A percentile compares a stretch with the other conserved stretches of the same genome.
These are phyloP conservation scores for Phytophthora pseudosyringae DNA, from an alignment of 352 stramenopile species.

Conservation along the genomic window DNA sequence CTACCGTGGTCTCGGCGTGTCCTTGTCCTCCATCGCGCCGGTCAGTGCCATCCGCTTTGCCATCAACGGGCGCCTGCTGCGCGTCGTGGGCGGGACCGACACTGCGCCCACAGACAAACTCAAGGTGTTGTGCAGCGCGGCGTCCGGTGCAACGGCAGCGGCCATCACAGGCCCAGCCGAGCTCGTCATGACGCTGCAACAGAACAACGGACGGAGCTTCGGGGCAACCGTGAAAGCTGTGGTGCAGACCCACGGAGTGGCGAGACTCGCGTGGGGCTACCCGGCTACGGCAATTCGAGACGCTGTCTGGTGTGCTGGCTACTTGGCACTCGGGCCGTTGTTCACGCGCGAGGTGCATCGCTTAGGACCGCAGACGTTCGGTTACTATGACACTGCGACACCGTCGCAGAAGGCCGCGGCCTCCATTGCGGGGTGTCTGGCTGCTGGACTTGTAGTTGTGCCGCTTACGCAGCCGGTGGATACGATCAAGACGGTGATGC, in stretches of 20 bases:
- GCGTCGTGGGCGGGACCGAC: slow-evolving; percentile 32
- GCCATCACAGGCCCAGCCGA: slow-evolving; percentile 71
- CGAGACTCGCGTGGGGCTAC: slow-evolving; percentile 63
- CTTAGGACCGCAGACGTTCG: slow-evolving; percentile 59
- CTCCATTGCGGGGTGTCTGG: slow-evolving; percentile 63
- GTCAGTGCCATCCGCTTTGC: slow-evolving; percentile 83
- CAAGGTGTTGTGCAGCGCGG: slow-evolving; percentile 64
- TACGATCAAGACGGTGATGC: slow-evolving; percentile 88
- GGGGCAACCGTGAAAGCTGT: slow-evolving; percentile 61
- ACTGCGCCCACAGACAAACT: slow-evolving; percentile 42
- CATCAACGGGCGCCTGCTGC: slow-evolving; percentile 69
- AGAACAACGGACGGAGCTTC: slow-evolving; percentile 74
- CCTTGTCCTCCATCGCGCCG: slow-evolving; percentile 74
- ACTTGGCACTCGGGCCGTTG: slow-evolving; percentile 73
- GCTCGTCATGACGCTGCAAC: slow-evolving; percentile 85
- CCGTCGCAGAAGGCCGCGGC: slow-evolving; percentile 66
- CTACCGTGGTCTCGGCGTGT: slow-evolving; percentile 82
- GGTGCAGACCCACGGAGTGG: slow-evolving; percentile 45
- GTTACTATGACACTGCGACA: slow-evolving; percentile 50
- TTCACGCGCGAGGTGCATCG: slow-evolving; percentile 70
- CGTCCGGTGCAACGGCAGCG: slow-evolving; percentile 63
- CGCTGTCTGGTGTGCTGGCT: slow-evolving; percentile 78
- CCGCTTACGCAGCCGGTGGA: slow-evolving; percentile 79
- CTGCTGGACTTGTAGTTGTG: slow-evolving; percentile 74
- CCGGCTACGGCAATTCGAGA: slow-evolving; percentile 67